Base-by-base conservation (phyloP, 352 stramenopile genomes). In the Phytophthora sojae region DNA sequence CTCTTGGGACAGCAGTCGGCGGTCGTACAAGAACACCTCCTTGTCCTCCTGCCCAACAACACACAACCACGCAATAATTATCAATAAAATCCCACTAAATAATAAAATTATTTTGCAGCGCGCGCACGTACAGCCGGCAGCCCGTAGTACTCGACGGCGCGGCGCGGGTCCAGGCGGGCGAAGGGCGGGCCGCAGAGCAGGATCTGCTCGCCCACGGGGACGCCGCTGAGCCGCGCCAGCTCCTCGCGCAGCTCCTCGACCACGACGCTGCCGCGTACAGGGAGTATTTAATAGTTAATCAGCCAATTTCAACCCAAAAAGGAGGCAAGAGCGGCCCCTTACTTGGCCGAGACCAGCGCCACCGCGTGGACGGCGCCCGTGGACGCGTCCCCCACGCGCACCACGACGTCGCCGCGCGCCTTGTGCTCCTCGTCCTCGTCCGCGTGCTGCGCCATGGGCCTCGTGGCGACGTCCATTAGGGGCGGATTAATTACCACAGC, bases 1-100 rank as follows among this genome's bases (percentile, higher is more conserved):
- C 30, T 94, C 87, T 69, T 87, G 85, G 56, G 85, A 91, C 11
- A 96, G 78, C 75, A 95, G 81, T 54, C 88, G 82, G 4, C 88
- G 83, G 59, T 96, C 89, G 62, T 96, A 96, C 9, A 96, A 62
- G 69, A 93, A 96, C 57, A 96, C 74, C 39, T 80, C 76, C 62
- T 93, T 94, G 54, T 89, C 70, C 21, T 81, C 67, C 73, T 89
- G 26, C 21, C 54, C 35, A 64, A 17, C 14, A 70, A 25, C 32
- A 35, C 25, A 56, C 42, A 14, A 6, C 14, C 45, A 53, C 21
- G 21, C 23, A 25, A 25, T 45, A 57, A 26, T 49, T 37, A n/a
- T 56, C 42, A 45, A 25, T 15, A 65, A 54, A 3, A 25, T 57
- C 0, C 14, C 26, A 61, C 26, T n/a, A 60, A 26, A 32, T 19